phyloP scores from a whole-genome alignment of 441 rosid species.

The Biscutella auriculata region DNA sequence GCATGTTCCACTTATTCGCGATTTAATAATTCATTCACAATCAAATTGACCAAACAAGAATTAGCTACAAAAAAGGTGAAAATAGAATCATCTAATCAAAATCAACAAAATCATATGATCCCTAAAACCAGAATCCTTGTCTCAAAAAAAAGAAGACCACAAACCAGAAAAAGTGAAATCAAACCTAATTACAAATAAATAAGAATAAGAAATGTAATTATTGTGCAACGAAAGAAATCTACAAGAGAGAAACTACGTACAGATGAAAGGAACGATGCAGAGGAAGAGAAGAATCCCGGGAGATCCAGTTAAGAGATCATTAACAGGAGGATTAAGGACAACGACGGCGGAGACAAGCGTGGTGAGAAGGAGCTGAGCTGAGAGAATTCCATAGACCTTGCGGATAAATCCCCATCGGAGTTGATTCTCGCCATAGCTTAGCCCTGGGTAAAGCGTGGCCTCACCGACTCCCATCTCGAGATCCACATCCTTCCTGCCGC shows the following conservation, averaged over 20 bases:
- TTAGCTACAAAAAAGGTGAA: neutral
- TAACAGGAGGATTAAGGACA: constrained; percentile 59
- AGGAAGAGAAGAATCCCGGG: constrained; percentile 66
- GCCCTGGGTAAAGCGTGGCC: constrained; percentile 61
- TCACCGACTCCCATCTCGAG: constrained; percentile 63
- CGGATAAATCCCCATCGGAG: constrained; percentile 90
- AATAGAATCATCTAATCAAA: neutral
- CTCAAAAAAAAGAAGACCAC: neutral
- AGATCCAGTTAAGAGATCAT: constrained; percentile 52
- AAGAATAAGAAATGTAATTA: neutral
- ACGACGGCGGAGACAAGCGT: constrained; percentile 60
- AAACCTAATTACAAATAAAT: neutral
- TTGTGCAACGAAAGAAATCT: neutral
- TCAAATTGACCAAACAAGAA: neutral
- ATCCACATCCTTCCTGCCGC: constrained; percentile 38
- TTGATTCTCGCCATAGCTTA: constrained; percentile 68
- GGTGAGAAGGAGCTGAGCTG: constrained; percentile 71
- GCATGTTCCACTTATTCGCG: no score
- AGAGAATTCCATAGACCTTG: constrained; percentile 72
- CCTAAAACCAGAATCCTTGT: neutral
- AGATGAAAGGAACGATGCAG: constrained; percentile 55
- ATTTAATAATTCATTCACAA: no score
- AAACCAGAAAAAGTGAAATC: constrained; percentile 1
- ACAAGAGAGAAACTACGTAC: no score
- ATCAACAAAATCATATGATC: neutral